Base-by-base conservation (phyloP, 164 flowering plant genomes). In the Paratinospora sagittata region DNA sequence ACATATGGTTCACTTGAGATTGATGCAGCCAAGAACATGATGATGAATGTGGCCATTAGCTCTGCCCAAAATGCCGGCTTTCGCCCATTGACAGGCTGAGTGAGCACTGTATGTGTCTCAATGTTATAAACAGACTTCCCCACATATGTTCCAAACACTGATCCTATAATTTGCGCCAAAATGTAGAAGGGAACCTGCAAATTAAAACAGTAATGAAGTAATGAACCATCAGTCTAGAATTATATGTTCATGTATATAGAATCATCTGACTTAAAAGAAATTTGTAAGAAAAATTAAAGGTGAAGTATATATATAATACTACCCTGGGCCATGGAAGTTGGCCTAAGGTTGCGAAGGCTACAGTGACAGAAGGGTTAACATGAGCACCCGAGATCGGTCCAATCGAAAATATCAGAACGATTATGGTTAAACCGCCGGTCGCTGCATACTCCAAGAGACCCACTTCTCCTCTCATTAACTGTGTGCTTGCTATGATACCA, bases 321-420 rank as follows among this genome's bases (percentile, higher is more conserved):
- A 92, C 97, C 92, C 72, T 81, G 66, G 76, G 73, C 96, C 94
- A 90, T 19, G 94, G 91, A 67, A 89, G 87, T 10, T 81, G 82
- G 37, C 93, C 90, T 41, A 79, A 75, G 24, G 76, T 63, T 13
- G 97, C 96, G 57, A 83, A 87, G 34, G 94, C 88, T 0, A 91
- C 57, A 0, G 96, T 90, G 67, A 90, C 77, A 9, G 97, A 85
- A 21, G 98, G 98, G 70, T 93, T 91, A 36, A 88, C 83, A 76
- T 91, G 97, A 2, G 92, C 95, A 33, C 92, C 93, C 1, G 98
- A 93, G 67, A 91, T 90, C n/a, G 80, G 71, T 1, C 91, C 97
- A 17, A 89, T 67, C 0, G 87, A 70, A 85, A 82, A 87, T 33
- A 89, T 78, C 21, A 91, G 47, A 0, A 90, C 79, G 0, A 82